A percentile compares a stretch with the other conserved stretches of the same genome.
These are phyloP conservation scores for Asterella californica DNA, from an alignment of 225 moss, liverwort and hornwort species.

Conservation along the genomic window DNA sequence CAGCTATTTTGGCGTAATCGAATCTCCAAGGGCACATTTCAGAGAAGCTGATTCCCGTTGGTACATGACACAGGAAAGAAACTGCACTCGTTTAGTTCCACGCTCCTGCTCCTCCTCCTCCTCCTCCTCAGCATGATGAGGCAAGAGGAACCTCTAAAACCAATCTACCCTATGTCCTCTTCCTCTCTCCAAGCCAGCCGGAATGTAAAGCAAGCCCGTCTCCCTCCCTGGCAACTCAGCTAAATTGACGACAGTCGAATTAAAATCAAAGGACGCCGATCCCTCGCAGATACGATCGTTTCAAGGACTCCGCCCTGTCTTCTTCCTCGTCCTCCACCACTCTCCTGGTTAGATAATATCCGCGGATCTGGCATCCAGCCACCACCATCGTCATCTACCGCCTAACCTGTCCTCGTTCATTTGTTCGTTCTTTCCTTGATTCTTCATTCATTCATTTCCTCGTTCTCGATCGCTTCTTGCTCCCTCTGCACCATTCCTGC, in stretches of 20 bases:
- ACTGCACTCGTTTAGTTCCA: not conserved
- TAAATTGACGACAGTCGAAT: not conserved
- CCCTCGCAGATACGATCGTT: conserved; percentile 9
- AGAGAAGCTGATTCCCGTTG: conserved; percentile 16
- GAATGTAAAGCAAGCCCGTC: not conserved
- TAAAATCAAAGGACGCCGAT: not conserved
- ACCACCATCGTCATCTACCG: not conserved
- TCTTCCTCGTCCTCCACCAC: not conserved
- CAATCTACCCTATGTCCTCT: conserved; percentile 16
- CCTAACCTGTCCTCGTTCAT: not conserved
- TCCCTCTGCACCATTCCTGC: not conserved
- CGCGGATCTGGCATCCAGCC: conserved; percentile 12
- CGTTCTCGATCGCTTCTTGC: not conserved
- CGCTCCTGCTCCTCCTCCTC: not conserved
- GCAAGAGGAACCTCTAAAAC: not conserved
- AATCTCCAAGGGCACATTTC: conserved; percentile 34
- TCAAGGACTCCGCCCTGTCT: conserved; percentile 3
- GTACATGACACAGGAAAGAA: conserved; percentile 21
- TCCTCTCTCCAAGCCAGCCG: conserved; percentile 14
- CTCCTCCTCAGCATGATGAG: conserved; percentile 14
- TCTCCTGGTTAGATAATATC: conserved; percentile 10
- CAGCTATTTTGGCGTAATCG: conserved; percentile 21
- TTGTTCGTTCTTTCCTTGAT: conserved; percentile 1
- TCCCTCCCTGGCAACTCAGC: not conserved
- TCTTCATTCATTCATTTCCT: conserved; percentile 1